A percentile compares a stretch with the other conserved stretches of the same genome.
phyloP scores from a whole-genome alignment of 148 eudicot genomes.

The Beta vulgaris region DNA sequence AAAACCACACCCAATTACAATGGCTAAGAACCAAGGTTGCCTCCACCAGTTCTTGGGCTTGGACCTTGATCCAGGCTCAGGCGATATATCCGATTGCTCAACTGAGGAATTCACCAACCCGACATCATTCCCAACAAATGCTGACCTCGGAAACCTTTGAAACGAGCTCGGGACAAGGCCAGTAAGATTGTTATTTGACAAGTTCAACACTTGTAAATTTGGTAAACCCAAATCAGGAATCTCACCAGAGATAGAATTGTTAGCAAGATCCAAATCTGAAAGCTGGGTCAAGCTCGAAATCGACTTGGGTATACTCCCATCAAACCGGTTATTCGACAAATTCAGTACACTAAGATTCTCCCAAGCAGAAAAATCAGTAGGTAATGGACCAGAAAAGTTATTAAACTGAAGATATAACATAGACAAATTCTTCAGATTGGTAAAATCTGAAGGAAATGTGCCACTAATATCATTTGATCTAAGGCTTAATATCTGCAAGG shows the following conservation, averaged over 20 bases:
- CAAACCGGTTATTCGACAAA: constrained; percentile 66
- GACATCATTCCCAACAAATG: constrained; percentile 56
- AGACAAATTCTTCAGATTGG: constrained; percentile 46
- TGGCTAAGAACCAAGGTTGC: constrained; percentile 45
- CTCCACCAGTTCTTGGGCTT: constrained; percentile 36
- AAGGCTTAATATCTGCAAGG: constrained; percentile 66
- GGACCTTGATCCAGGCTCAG: constrained; percentile 20
- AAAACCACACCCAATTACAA: constrained; percentile 44
- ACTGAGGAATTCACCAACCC: constrained; percentile 30
- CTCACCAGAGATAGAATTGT: constrained; percentile 60
- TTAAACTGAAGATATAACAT: constrained; percentile 74
- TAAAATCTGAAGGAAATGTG: constrained; percentile 62
- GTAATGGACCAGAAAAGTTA: constrained; percentile 60
- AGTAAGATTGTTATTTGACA: constrained; percentile 61
- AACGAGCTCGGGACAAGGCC: constrained; percentile 72
- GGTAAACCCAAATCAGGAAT: constrained; percentile 62
- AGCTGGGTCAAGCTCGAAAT: constrained; percentile 55
- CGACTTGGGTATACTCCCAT: constrained; percentile 57
- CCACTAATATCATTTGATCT: constrained; percentile 68
- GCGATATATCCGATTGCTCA: constrained; percentile 29
- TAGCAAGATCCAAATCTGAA: constrained; percentile 51
- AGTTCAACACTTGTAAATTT: constrained; percentile 45
- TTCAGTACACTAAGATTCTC: constrained; percentile 51
- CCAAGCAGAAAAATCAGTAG: constrained; percentile 63
- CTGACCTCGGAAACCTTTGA: constrained; percentile 56